Evolutionary conservation across 129 eudicot species (phyloP).

Genomic region (Mikania micrantha): DNA sequence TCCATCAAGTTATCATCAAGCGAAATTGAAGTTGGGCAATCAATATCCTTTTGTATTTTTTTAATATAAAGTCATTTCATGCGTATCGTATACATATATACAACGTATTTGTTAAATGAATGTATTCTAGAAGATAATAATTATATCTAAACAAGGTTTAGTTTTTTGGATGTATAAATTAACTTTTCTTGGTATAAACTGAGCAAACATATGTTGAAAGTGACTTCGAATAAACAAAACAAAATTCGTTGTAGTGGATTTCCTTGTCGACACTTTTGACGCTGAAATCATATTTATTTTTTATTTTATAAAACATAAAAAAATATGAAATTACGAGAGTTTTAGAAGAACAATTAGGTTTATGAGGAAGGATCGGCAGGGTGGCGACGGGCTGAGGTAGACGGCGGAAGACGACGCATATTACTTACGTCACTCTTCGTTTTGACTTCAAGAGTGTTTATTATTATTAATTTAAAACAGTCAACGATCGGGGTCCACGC

Average conservation of each 20-base stretch:
- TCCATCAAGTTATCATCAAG: too few species aligned
- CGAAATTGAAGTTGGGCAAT: too few species aligned
- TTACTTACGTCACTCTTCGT: not conserved
- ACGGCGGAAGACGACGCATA: not conserved
- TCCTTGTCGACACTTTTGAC: not conserved
- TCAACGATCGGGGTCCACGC: conserved; percentile 4
- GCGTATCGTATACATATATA: too few species aligned
- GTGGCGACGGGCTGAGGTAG: not conserved
- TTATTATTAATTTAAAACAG: not conserved
- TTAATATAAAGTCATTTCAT: too few species aligned
- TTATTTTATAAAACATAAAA: too few species aligned
- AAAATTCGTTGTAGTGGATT: not conserved
- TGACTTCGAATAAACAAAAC: conserved; percentile 2
- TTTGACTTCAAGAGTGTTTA: not conserved
- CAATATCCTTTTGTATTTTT: too few species aligned
- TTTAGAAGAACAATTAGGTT: not conserved
- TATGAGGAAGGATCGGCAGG: not conserved
- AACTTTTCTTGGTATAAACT: too few species aligned
- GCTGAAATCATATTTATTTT: not conserved
- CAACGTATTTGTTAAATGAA: too few species aligned
- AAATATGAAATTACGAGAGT: not conserved
- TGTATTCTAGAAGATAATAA: too few species aligned
- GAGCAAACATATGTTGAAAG: not conserved
- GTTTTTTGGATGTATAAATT: too few species aligned
- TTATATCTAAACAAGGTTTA: too few species aligned